phyloP scores from a whole-genome alignment of 2,329 filamentous ascomycete species.

The Ophiocordyceps robertsii region DNA sequence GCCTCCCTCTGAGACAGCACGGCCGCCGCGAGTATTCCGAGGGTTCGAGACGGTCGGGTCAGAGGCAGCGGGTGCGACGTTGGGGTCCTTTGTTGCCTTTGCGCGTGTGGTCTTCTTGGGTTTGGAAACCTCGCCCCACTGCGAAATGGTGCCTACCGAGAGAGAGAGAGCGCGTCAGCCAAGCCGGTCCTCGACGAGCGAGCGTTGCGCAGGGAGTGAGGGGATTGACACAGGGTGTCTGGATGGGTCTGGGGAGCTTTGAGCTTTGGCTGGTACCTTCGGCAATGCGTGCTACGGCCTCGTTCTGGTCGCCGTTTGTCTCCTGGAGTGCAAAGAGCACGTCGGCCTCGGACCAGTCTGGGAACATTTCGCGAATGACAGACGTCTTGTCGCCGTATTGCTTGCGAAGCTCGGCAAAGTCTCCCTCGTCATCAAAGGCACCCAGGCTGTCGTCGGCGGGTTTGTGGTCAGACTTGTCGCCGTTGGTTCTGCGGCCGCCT shows the following conservation, averaged over 20 bases:
- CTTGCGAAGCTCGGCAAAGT: slow-evolving; percentile 85
- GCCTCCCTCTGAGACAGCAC: slow-evolving; percentile 45
- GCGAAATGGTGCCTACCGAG: slow-evolving; percentile 56
- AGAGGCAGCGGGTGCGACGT: slow-evolving; percentile 33
- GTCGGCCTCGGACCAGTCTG: slow-evolving; percentile 91
- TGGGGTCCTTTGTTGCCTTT: slow-evolving; percentile 55
- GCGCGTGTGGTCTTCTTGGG: slow-evolving; percentile 63
- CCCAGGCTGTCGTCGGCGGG: slow-evolving; percentile 42
- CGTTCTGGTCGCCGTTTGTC: slow-evolving; percentile 63
- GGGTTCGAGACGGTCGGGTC: slow-evolving; percentile 29
- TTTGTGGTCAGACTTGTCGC: slow-evolving; percentile 47
- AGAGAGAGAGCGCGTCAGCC: slow-evolving; percentile 5
- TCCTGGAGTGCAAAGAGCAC: slow-evolving; percentile 88
- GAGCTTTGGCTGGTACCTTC: slow-evolving; percentile 41
- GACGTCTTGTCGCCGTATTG: slow-evolving; percentile 68
- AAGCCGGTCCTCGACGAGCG: neutral
- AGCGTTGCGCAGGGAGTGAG: neutral
- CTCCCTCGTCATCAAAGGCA: slow-evolving; percentile 67
- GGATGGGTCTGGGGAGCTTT: no score
- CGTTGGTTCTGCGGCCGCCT: slow-evolving; percentile 63
- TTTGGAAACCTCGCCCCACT: slow-evolving; percentile 77
- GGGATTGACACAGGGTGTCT: neutral
- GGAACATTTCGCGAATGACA: slow-evolving; percentile 84
- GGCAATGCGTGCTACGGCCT: slow-evolving; percentile 64
- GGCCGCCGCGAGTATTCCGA: slow-evolving; percentile 45